Conservation (phyloP, 495 filamentous ascomycete species). For the Talaromyces thailandensis region DNA sequence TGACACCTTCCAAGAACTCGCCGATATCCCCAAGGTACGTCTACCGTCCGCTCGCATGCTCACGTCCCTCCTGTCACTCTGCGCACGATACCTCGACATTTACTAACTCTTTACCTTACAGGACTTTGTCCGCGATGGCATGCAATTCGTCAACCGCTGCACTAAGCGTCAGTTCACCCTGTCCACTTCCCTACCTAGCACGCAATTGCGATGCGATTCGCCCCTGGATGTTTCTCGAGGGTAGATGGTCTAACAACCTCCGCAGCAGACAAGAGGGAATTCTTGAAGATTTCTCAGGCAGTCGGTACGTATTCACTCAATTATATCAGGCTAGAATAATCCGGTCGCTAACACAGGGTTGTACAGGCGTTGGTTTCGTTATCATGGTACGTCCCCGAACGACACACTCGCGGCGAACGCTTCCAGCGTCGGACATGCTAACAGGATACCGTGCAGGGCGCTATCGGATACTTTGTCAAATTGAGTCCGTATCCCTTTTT, state of each 20-base stretch:
- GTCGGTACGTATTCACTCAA: conserved; percentile 48
- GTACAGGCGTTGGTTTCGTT: conserved; percentile 56
- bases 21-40: conserved; percentile 53
- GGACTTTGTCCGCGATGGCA: conserved; percentile 75
- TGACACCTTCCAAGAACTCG: conserved; percentile 69
- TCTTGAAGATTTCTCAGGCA: conserved; percentile 91
- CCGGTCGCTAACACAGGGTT: background rate
- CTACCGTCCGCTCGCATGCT: background rate
- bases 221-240: background rate
- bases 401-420: background rate
- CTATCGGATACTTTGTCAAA: conserved; percentile 89
- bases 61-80: background rate
- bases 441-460: conserved; percentile 14
- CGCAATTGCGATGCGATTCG: background rate
- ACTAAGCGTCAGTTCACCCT: conserved; percentile 64
- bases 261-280: conserved; percentile 72
- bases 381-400: conserved; percentile 55
- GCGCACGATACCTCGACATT: background rate
- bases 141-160: conserved; percentile 74
- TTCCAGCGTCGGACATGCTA: background rate
- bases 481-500: conserved; percentile 49
- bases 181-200: background rate
- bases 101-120: conserved; percentile 37
- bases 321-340: background rate
- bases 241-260: background rate